Base-by-base conservation (phyloP, 2,329 filamentous ascomycete genomes). In the Ophiostoma sp. region DNA sequence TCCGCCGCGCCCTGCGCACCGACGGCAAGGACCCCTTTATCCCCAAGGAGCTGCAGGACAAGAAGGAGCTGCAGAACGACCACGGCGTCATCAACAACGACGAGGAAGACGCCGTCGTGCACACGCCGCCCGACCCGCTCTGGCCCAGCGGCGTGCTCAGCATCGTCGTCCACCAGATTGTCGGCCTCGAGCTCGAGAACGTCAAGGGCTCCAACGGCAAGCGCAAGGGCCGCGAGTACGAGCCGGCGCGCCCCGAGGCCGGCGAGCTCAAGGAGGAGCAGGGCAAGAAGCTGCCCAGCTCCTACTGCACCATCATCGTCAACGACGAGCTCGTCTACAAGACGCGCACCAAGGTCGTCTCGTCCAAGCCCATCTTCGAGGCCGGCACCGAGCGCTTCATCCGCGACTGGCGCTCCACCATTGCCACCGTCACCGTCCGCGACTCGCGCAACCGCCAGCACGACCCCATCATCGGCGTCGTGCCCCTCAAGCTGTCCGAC, bases 351-450 rank as follows among this genome's bases (percentile, higher is more conserved):
- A 98, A 99, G 83, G 94, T 94, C 4, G 91, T 96, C 8, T 96
- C 91, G 48, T 96, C 92, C 68, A 94, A 96, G 78, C 95, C 95
- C 1, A 97, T 98, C 73, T 98, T 97, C 85, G 97, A 98, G 75
- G 94, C 95, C 3, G 94, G 94, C 72, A 97, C 94, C 0, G 95
- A 99, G 77, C 87, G 90, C 15, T 98, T 98, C 75, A 83, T 98
- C 39, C 90, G 94, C 31, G 94, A 99, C 77, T 99, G 95, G 95
- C 86, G 93, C 73, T 95, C 92, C 23, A 86, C 87, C 65, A 91
- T 97, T 71, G 85, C 96, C 69, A 97, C 94, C 0, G 85, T 98
- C 67, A 91, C 92, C 0, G 93, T 97, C 20, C 90, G 95, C 35
- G 94, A 98, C 77, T 89, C 91, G 13, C 88, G 94, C 44, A 92